These are phyloP conservation scores for Alloteropsis semialata DNA, from an alignment of 176 grass and related monocot genomes.

Conservation along the genomic window DNA sequence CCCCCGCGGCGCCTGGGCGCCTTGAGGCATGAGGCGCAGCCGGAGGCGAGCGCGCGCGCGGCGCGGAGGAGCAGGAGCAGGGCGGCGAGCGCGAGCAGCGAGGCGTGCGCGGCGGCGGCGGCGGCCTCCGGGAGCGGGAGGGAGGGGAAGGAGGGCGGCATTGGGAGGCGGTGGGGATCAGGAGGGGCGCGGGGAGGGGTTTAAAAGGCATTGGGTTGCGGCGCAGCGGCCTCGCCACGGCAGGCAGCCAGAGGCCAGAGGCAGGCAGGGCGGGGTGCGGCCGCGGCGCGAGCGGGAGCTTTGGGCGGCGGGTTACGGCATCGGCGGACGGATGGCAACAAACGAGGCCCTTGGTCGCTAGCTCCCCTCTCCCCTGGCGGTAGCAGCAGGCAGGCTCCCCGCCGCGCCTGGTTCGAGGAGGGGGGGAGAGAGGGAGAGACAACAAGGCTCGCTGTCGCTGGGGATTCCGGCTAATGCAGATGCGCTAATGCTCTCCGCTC, in stretches of 20 bases:
- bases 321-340: slow-evolving; percentile 40
- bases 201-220: slow-evolving; percentile 57
- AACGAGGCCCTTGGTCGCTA: slow-evolving; percentile 24
- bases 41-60: slow-evolving; percentile 40
- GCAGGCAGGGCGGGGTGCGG: neutral
- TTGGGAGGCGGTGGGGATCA: slow-evolving; percentile 42
- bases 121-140: slow-evolving; percentile 50
- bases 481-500: neutral
- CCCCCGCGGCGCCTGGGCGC: neutral
- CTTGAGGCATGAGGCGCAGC: slow-evolving; percentile 52
- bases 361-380: neutral
- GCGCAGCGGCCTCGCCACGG: slow-evolving; percentile 27
- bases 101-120: slow-evolving; percentile 51
- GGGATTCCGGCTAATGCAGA: slow-evolving; percentile 29
- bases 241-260: neutral
- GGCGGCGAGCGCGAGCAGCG: slow-evolving; percentile 50
- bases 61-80: slow-evolving; percentile 46
- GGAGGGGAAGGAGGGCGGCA: slow-evolving; percentile 34
- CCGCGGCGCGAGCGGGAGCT: neutral
- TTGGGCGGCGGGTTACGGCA: slow-evolving; percentile 45
- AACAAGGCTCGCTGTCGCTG: neutral
- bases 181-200: slow-evolving; percentile 30
- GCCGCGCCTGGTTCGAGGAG: neutral
- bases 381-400: neutral
- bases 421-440: neutral